Evolutionary conservation across 352 stramenopile species (phyloP), one percentile per base, ranked within the genome.

Genomic region (Pythium rishiriense): DNA sequence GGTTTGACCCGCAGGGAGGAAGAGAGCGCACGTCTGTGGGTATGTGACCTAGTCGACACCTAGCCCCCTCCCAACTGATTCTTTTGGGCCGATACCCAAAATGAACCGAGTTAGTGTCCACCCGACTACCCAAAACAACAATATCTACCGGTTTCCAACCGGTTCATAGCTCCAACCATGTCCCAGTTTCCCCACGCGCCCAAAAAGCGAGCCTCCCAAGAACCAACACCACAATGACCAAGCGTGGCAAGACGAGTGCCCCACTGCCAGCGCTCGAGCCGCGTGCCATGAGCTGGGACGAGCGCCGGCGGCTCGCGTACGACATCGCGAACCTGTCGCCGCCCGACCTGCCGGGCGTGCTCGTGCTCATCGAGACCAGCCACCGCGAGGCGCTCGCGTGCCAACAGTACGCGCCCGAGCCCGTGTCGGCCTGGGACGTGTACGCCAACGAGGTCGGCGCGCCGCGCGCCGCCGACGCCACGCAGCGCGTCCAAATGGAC

Each of bases 241-340:
- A 72, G 45, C 56, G 58, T 17, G 33, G 21, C 31, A 68, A 51
- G n/a, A 31, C 35, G 15, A 41, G 1, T 6, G 15, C 29, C n/a
- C n/a, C n/a, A n/a, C n/a, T n/a, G 35, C 11, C 31, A 6, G 31
- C 24, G 33, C 39, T 37, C 14, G 31, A 45, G 19, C 35, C 29
- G 39, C 51, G 22, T 7, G 28, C 28, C 14, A 68, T 87, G 22
- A 82, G 72, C 12, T 95, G 84, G 84, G 86, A 95, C 66, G 75
- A 93, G 43, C 79, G 81, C 6, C 78, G 83, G 0, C 72, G 75
- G 14, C 65, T 95, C 21, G 72, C 76, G 35, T 59, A 78, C 25
- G 86, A 95, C 64, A 87, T 95, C 29, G 75, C 73, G 6, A 81
- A 87, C 31, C 73, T 95, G 26, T 70, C 86, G 42, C 78, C 86